A percentile compares a stretch with the other conserved stretches of the same genome.
These are phyloP conservation scores for Melanogaster broomeanus DNA, from an alignment of 768 basidiomycete species.

Conservation along the genomic window DNA sequence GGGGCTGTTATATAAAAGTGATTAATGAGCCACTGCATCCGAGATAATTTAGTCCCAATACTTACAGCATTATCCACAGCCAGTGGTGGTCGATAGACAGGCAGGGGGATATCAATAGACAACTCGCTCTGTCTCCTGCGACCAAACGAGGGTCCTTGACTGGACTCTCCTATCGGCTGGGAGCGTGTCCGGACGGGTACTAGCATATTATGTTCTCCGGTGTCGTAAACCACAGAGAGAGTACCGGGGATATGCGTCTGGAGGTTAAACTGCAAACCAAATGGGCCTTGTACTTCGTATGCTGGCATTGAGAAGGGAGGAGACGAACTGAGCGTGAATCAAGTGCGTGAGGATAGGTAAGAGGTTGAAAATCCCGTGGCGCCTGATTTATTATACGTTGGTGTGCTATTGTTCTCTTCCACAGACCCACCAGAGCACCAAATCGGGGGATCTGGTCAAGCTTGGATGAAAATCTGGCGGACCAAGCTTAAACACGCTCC, in stretches of 20 bases:
- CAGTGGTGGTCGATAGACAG: slow-evolving; percentile 5
- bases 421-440: slow-evolving; percentile 10
- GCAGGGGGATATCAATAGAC: slow-evolving; percentile 11
- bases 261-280: slow-evolving; percentile 20
- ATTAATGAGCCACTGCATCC: slow-evolving; percentile 5
- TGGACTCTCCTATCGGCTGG: slow-evolving; percentile 24
- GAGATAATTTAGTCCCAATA: background rate
- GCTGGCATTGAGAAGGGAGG: slow-evolving; percentile 16
- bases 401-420: slow-evolving; percentile 17
- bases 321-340: background rate
- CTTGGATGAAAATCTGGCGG: background rate
- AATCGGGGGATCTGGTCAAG: slow-evolving; percentile 22
- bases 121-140: slow-evolving; percentile 29
- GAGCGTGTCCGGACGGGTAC: slow-evolving; percentile 19
- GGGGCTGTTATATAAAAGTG: slow-evolving; percentile 3
- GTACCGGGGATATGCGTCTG: slow-evolving; percentile 13
- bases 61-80: slow-evolving; percentile 30
- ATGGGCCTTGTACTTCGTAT: slow-evolving; percentile 21
- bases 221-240: slow-evolving; percentile 7
- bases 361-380: background rate
- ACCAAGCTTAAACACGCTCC: slow-evolving; percentile 2
- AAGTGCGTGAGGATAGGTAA: background rate
- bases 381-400: slow-evolving; percentile 1
- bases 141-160: slow-evolving; percentile 20
- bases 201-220: slow-evolving; percentile 9